Conservation (phyloP, 2,329 filamentous ascomycete species). For the Thielaviopsis populi region DNA sequence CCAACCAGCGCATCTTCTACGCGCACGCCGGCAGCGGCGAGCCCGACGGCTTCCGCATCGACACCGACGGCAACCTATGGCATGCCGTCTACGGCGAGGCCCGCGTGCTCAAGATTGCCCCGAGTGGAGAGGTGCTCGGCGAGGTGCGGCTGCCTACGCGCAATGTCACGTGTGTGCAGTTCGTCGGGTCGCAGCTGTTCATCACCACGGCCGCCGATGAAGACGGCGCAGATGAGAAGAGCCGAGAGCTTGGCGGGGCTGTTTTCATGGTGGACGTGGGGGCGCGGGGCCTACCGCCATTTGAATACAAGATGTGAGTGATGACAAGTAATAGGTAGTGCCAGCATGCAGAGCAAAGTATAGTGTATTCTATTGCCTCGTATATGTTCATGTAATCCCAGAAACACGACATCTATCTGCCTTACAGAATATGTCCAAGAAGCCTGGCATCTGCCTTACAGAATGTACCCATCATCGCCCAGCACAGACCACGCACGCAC, state of each 20-base stretch:
- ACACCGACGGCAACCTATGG: constrained; percentile 78
- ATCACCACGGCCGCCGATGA: constrained; percentile 64
- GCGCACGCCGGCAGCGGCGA: constrained; percentile 46
- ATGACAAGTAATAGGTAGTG: background rate
- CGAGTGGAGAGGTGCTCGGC: constrained; percentile 54
- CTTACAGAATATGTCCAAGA: constrained; percentile 41
- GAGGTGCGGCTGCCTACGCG: constrained; percentile 62
- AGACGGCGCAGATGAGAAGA: constrained; percentile 45
- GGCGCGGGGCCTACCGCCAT: constrained; percentile 45
- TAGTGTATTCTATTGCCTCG: constrained; percentile 8
- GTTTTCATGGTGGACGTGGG: constrained; percentile 68
- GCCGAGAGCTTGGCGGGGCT: constrained; percentile 47
- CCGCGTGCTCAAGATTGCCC: constrained; percentile 59
- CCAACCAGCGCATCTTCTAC: constrained; percentile 59
- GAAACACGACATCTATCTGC: background rate
- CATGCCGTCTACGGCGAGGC: constrained; percentile 68
- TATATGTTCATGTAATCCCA: constrained; percentile 8
- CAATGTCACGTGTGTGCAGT: constrained; percentile 67
- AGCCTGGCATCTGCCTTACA: constrained; percentile 3
- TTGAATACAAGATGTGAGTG: constrained; percentile 43
- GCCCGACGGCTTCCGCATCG: constrained; percentile 75
- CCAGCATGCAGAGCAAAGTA: background rate
- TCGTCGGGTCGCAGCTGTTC: constrained; percentile 59
- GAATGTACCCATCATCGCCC: constrained; percentile 49
- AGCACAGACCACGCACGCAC: constrained; percentile 66